A percentile compares a stretch with the other conserved stretches of the same genome.
These are phyloP conservation scores for Amanita inopinata DNA, from an alignment of 768 basidiomycete genomes.

Conservation along the genomic window DNA sequence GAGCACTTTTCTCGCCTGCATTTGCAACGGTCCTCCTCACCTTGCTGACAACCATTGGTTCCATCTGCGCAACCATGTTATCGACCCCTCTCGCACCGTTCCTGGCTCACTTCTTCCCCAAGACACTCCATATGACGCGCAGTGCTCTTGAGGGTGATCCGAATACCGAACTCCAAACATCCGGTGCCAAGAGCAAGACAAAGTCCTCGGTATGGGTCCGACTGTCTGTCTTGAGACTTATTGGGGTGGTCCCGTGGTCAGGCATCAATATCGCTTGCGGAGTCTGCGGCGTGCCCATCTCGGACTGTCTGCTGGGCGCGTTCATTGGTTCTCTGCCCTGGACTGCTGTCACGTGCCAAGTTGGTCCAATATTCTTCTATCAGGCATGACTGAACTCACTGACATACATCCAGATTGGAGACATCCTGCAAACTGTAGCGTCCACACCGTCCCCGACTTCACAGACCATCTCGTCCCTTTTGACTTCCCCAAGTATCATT, in stretches of 20 bases:
- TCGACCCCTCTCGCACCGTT: slow-evolving; percentile 79
- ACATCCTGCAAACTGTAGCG: slow-evolving; percentile 78
- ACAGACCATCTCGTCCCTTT: slow-evolving; percentile 76
- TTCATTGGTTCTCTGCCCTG: slow-evolving; percentile 83
- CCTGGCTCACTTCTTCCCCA: slow-evolving; percentile 72
- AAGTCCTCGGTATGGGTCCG: slow-evolving; percentile 67
- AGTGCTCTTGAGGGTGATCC: slow-evolving; percentile 66
- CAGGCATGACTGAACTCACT: slow-evolving; percentile 8
- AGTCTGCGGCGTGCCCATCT: slow-evolving; percentile 70
- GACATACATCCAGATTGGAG: slow-evolving; percentile 54
- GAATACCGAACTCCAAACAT: slow-evolving; percentile 29
- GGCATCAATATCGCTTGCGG: slow-evolving; percentile 96
- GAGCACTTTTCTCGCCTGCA: slow-evolving; percentile 76
- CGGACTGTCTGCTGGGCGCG: slow-evolving; percentile 69
- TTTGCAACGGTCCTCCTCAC: slow-evolving; percentile 78
- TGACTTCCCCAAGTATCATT: slow-evolving; percentile 76
- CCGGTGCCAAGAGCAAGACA: slow-evolving; percentile 20
- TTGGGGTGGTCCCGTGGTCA: slow-evolving; percentile 94
- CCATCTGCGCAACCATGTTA: slow-evolving; percentile 70
- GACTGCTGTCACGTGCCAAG: slow-evolving; percentile 90
- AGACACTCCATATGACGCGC: slow-evolving; percentile 77
- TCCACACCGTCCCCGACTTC: slow-evolving; percentile 59
- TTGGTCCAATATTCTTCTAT: slow-evolving; percentile 20
- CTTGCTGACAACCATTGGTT: slow-evolving; percentile 79
- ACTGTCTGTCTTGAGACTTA: slow-evolving; percentile 76